These are phyloP conservation scores for Cicer cuneatum DNA, from an alignment of 306 rosid species.

Conservation along the genomic window DNA sequence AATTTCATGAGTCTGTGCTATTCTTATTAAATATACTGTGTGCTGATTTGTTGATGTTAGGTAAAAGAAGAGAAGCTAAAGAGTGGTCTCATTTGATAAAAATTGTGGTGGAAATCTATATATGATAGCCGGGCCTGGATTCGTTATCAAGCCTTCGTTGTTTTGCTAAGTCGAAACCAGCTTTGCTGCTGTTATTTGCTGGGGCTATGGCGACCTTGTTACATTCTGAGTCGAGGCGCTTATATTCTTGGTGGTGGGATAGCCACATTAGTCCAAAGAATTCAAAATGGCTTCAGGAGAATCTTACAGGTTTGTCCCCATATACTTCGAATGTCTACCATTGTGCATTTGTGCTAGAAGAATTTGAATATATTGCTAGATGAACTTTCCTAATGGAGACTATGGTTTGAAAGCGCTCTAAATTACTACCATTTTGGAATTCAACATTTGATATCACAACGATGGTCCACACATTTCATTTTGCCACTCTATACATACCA, in stretches of 20 bases:
- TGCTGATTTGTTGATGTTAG: conserved; percentile 43
- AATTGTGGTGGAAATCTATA: conserved; percentile 40
- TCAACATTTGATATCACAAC: conserved; percentile 34
- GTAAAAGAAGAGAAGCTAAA: conserved; percentile 43
- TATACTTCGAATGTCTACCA: conserved; percentile 6
- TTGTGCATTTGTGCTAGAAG: conserved; percentile 20
- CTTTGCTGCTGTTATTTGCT: conserved; percentile 63
- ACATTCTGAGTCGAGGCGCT: conserved; percentile 86
- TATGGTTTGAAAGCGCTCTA: neutral
- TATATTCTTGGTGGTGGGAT: conserved; percentile 99
- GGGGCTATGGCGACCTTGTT: conserved; percentile 79
- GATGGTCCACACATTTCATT: neutral
- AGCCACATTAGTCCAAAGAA: conserved; percentile 95
- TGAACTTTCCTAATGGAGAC: neutral
- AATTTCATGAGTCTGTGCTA: conserved; percentile 23
- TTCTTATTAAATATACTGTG: neutral
- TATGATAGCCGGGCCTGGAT: conserved; percentile 75
- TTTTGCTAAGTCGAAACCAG: conserved; percentile 61
- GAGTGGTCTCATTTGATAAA: conserved; percentile 37
- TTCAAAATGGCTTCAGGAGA: conserved; percentile 99
- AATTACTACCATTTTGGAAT: neutral
- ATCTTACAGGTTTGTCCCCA: conserved; percentile 75
- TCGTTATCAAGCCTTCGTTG: conserved; percentile 49
- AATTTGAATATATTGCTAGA: conserved; percentile 24
- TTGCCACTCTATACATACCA: neutral